A percentile compares a stretch with the other conserved stretches of the same genome.
Evolutionary conservation across 352 stramenopile species (phyloP).

Genomic region (Pythium plurisporium): DNA sequence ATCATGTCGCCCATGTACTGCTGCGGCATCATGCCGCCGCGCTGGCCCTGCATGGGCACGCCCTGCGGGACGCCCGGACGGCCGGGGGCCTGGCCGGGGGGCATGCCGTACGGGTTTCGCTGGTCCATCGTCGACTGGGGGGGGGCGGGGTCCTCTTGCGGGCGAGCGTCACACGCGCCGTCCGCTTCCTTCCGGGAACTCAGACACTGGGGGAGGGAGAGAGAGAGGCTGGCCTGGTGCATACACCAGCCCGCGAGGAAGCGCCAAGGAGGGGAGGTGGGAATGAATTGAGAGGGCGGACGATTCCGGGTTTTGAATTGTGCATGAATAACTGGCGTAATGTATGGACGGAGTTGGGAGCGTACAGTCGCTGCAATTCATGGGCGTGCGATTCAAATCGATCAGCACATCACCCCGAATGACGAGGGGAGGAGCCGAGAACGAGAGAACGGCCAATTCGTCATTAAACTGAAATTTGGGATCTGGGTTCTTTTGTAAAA

Average conservation of each 20-base stretch:
- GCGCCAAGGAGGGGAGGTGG: neutral
- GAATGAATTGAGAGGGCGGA: neutral
- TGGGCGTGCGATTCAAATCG: neutral
- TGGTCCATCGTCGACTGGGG: conserved; percentile 42
- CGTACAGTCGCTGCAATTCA: neutral
- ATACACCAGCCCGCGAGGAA: conserved; percentile 15
- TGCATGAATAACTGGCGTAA: too few relatives aligned
- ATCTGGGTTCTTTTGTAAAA: neutral
- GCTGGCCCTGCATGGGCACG: conserved; percentile 35
- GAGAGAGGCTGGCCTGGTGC: neutral
- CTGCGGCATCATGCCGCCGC: conserved; percentile 37
- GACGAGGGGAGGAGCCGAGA: neutral
- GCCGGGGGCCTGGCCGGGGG: conserved; percentile 21
- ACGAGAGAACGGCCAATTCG: too few relatives aligned
- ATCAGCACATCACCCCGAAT: neutral
- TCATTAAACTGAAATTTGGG: too few relatives aligned
- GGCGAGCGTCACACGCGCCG: too few relatives aligned
- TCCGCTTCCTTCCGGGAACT: neutral
- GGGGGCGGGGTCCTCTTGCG: too few relatives aligned
- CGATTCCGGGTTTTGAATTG: too few relatives aligned
- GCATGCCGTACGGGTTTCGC: conserved; percentile 59
- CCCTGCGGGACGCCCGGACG: conserved; percentile 21
- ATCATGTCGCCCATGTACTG: conserved; percentile 80
- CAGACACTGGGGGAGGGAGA: conserved; percentile 15
- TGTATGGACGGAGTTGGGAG: too few relatives aligned